Conservation (phyloP, 768 basidiomycete species). For the Tubosaeta brunneosetosa region DNA sequence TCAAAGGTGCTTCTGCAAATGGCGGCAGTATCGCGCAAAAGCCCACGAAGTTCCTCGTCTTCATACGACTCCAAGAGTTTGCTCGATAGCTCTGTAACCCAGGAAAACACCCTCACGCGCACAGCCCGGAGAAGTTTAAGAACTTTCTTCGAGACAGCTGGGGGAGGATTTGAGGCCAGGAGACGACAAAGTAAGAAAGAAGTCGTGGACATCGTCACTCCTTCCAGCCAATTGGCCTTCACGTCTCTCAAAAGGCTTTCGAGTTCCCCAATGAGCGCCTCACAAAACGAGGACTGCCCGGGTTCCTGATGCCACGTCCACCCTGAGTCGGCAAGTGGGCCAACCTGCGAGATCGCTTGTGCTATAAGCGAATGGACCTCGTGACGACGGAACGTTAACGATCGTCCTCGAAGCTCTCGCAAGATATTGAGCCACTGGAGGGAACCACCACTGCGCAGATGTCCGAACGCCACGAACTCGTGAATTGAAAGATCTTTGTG, state of each 20-base stretch:
- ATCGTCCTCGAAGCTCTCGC: slow-evolving; percentile 39
- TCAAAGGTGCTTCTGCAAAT: slow-evolving; percentile 36
- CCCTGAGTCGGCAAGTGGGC: slow-evolving; percentile 17
- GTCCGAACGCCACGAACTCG: slow-evolving; percentile 43
- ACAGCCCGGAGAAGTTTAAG: slow-evolving; percentile 29
- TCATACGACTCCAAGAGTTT: slow-evolving; percentile 15
- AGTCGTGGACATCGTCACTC: slow-evolving; percentile 29
- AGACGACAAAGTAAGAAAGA: slow-evolving; percentile 35
- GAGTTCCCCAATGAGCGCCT: slow-evolving; percentile 34
- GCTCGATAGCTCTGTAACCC: slow-evolving; percentile 33
- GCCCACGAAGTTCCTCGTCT: slow-evolving; percentile 17
- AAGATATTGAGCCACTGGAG: slow-evolving; percentile 51
- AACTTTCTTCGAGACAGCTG: slow-evolving; percentile 11
- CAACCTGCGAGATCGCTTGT: slow-evolving; percentile 44
- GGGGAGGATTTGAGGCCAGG: slow-evolving; percentile 22
- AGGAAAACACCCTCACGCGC: slow-evolving; percentile 31
- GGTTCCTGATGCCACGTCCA: slow-evolving; percentile 42
- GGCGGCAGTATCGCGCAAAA: slow-evolving; percentile 34
- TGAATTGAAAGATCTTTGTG: slow-evolving; percentile 39
- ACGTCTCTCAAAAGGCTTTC: slow-evolving; percentile 33
- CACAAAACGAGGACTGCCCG: slow-evolving; percentile 29
- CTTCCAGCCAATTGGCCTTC: slow-evolving; percentile 40
- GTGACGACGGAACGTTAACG: slow-evolving; percentile 35
- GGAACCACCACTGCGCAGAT: slow-evolving; percentile 39
- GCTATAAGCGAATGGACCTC: slow-evolving; percentile 40